Conservation (phyloP, 2,329 filamentous ascomycete species). For the Penicillium polonicum region DNA sequence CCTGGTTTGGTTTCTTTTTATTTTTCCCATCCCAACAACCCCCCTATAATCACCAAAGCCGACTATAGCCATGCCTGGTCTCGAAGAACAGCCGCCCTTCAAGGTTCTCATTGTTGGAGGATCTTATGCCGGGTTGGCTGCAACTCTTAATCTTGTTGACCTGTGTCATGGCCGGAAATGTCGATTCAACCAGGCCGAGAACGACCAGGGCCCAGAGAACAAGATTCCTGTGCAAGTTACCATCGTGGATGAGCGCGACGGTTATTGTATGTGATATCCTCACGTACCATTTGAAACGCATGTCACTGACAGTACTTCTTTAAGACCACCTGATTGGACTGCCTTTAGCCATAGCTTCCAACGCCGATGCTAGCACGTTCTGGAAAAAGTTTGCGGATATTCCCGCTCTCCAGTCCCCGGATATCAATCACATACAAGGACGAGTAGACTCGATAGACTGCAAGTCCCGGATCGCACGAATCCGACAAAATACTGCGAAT, state of each 20-base stretch:
- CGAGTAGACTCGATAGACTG: conserved; percentile 6
- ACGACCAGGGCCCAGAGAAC: conserved; percentile 51
- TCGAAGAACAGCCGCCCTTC: conserved; percentile 31
- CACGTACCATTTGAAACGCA: background rate
- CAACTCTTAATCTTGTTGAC: conserved; percentile 66
- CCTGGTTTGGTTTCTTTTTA: background rate
- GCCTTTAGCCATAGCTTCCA: conserved; percentile 6
- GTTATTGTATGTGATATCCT: conserved; percentile 60
- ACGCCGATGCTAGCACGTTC: background rate
- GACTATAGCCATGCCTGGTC: conserved; percentile 11
- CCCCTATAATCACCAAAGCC: background rate
- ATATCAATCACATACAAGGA: conserved; percentile 6
- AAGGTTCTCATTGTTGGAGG: conserved; percentile 68
- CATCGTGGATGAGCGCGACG: conserved; percentile 71
- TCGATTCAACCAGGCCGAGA: conserved; percentile 3
- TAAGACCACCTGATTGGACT: conserved; percentile 6
- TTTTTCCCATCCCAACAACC: background rate
- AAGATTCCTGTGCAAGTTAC: conserved; percentile 54
- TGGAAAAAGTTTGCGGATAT: conserved; percentile 9
- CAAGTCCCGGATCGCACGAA: conserved; percentile 1
- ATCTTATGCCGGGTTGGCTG: conserved; percentile 67
- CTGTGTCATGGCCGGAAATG: conserved; percentile 53
- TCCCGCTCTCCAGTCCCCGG: conserved; percentile 3
- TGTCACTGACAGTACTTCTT: background rate
- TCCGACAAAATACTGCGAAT: background rate